Conservation (phyloP, 345 rosid genomes). For the Rhizophora apiculata region DNA sequence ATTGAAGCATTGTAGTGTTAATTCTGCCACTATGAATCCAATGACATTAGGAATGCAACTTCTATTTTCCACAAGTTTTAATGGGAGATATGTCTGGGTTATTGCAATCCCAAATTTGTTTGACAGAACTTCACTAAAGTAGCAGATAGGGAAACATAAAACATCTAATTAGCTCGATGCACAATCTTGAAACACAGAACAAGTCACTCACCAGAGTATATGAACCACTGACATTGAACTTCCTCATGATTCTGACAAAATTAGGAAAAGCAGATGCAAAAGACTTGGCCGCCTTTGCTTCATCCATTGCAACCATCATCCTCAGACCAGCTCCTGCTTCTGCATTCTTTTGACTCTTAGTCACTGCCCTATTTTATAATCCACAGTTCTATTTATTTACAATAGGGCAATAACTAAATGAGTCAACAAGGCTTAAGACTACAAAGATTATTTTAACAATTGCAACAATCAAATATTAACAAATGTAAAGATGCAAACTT, state of each 20-base stretch:
- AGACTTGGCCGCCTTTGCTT: conserved; percentile 49
- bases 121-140: background rate
- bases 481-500: no score
- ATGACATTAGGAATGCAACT: no score
- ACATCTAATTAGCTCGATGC: background rate
- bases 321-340: conserved; percentile 33
- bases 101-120: background rate
- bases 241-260: conserved; percentile 60
- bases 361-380: background rate
- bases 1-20: no score
- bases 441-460: background rate
- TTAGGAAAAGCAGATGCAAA: conserved; percentile 48
- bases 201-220: conserved; percentile 49
- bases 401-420: conserved; percentile 1
- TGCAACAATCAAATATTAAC: no score
- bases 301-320: conserved; percentile 41
- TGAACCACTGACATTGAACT: conserved; percentile 65
- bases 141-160: background rate
- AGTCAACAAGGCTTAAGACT: background rate
- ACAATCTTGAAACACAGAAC: background rate
- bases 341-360: conserved; percentile 11
- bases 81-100: background rate
- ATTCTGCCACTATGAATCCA: no score
- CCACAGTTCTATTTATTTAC: conserved; percentile 16
- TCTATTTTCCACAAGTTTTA: no score